Percentiles rank a stretch among this genome's conserved stretches.
These are phyloP conservation scores for Kwoniella dejecticola DNA, from an alignment of 768 basidiomycete species.

Conservation along the genomic window DNA sequence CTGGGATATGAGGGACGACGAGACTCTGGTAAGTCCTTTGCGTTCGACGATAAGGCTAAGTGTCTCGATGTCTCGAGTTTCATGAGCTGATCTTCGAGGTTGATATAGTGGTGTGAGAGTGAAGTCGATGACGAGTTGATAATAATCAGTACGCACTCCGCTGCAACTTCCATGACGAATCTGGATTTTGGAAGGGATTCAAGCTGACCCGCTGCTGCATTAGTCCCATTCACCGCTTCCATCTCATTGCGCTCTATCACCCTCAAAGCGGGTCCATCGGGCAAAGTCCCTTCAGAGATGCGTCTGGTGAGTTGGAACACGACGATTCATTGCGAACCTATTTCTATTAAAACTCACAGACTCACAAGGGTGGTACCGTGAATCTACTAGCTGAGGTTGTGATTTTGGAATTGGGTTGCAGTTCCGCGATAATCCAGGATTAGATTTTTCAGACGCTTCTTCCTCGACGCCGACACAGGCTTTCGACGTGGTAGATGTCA, in stretches of 20 bases:
- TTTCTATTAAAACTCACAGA: too few relatives aligned
- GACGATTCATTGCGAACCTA: too few relatives aligned
- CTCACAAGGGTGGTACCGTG: too few relatives aligned
- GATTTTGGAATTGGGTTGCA: too few relatives aligned
- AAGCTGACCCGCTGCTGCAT: slow-evolving; percentile 44
- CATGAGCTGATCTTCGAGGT: neutral
- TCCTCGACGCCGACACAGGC: slow-evolving; percentile 71
- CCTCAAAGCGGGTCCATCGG: slow-evolving; percentile 78
- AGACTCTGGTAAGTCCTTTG: slow-evolving; percentile 63
- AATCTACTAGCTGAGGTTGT: too few relatives aligned
- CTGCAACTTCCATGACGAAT: too few relatives aligned
- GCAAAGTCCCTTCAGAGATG: slow-evolving; percentile 74
- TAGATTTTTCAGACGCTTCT: slow-evolving; percentile 77
- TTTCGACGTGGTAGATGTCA: slow-evolving; percentile 67
- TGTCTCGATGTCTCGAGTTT: too few relatives aligned
- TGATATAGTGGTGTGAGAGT: slow-evolving; percentile 73
- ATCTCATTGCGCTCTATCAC: slow-evolving; percentile 80
- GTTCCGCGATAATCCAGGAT: slow-evolving; percentile 74
- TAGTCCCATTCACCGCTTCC: slow-evolving; percentile 79
- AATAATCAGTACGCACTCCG: slow-evolving; percentile 43
- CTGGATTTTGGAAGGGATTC: neutral
- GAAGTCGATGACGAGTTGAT: slow-evolving; percentile 85
- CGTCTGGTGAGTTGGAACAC: slow-evolving; percentile 69
- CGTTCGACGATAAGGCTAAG: neutral
- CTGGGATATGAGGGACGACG: slow-evolving; percentile 76